These are phyloP conservation scores for Suillus subaureus DNA, from an alignment of 768 basidiomycete genomes.

Conservation along the genomic window DNA sequence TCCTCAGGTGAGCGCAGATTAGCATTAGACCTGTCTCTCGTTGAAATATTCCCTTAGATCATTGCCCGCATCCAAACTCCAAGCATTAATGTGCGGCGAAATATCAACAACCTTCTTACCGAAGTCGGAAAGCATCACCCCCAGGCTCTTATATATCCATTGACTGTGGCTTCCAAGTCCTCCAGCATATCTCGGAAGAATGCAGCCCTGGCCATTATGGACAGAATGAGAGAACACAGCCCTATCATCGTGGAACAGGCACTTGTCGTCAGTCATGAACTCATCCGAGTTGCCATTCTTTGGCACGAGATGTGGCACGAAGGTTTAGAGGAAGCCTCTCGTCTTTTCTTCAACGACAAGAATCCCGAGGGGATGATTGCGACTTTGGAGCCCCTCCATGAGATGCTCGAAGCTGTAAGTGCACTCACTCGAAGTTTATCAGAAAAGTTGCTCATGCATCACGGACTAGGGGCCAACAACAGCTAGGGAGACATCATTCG, in stretches of 20 bases:
- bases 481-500: slow-evolving; percentile 91
- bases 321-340: slow-evolving; percentile 95
- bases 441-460: slow-evolving; percentile 8
- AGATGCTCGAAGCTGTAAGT: slow-evolving; percentile 82
- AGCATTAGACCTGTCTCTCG: neutral
- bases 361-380: slow-evolving; percentile 98
- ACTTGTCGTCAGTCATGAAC: slow-evolving; percentile 85
- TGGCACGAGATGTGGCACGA: slow-evolving; percentile 99
- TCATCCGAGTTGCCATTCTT: slow-evolving; percentile 95
- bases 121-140: slow-evolving; percentile 97
- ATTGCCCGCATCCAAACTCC: slow-evolving; percentile 99
- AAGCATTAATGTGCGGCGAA: slow-evolving; percentile 79
- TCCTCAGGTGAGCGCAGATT: slow-evolving; percentile 69
- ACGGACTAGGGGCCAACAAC: slow-evolving; percentile 82
- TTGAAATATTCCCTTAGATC: slow-evolving; percentile 54
- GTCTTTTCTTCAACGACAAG: slow-evolving; percentile 94
- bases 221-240: slow-evolving; percentile 92
- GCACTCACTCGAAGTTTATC: neutral
- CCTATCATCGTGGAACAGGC: slow-evolving; percentile 86
- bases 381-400: slow-evolving; percentile 88
- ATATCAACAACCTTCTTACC: slow-evolving; percentile 84
- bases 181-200: slow-evolving; percentile 80
- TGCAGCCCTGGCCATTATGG: slow-evolving; percentile 87
- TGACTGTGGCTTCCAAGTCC: slow-evolving; percentile 97
- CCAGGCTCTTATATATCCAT: slow-evolving; percentile 92